Percentiles rank a stretch among this genome's conserved stretches.
These are phyloP conservation scores for Sesbania bispinosa DNA, from an alignment of 306 rosid genomes.

Conservation along the genomic window DNA sequence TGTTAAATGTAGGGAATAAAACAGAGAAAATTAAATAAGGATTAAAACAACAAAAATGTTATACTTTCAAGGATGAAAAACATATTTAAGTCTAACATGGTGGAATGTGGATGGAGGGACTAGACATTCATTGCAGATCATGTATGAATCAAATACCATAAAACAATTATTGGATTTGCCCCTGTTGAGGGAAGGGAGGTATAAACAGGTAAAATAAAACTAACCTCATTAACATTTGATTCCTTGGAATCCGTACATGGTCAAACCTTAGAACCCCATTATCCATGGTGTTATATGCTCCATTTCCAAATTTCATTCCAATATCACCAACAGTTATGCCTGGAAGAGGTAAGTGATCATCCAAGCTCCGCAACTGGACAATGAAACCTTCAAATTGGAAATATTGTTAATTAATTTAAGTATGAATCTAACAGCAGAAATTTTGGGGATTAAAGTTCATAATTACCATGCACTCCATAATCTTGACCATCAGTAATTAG, in stretches of 20 bases:
- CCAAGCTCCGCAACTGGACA: conserved; percentile 92
- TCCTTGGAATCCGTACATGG: conserved; percentile 82
- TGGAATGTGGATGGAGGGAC: background rate
- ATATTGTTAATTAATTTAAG: conserved; percentile 4
- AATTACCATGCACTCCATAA: conserved; percentile 85
- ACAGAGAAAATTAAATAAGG: too few species aligned
- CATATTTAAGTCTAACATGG: too few species aligned
- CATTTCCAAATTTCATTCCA: conserved; percentile 93
- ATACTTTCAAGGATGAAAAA: too few species aligned
- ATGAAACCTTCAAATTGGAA: conserved; percentile 68
- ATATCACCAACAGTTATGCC: conserved; percentile 94
- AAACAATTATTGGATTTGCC: conserved; percentile 9
- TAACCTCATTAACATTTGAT: conserved; percentile 95
- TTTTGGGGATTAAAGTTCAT: conserved; percentile 10
- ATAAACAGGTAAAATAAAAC: conserved; percentile 17
- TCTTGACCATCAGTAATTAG: conserved; percentile 69
- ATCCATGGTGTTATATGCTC: conserved; percentile 95
- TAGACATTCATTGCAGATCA: background rate
- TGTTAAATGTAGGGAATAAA: too few species aligned
- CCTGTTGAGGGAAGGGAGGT: background rate
- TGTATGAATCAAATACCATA: conserved; percentile 11
- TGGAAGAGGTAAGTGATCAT: conserved; percentile 88
- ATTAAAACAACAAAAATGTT: too few species aligned
- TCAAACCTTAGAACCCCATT: conserved; percentile 88
- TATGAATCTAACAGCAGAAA: background rate